Percentiles rank a stretch among this genome's conserved stretches.
These are phyloP conservation scores for Aureobasidium sp. DNA, from an alignment of 2,329 filamentous ascomycete genomes.

Conservation along the genomic window DNA sequence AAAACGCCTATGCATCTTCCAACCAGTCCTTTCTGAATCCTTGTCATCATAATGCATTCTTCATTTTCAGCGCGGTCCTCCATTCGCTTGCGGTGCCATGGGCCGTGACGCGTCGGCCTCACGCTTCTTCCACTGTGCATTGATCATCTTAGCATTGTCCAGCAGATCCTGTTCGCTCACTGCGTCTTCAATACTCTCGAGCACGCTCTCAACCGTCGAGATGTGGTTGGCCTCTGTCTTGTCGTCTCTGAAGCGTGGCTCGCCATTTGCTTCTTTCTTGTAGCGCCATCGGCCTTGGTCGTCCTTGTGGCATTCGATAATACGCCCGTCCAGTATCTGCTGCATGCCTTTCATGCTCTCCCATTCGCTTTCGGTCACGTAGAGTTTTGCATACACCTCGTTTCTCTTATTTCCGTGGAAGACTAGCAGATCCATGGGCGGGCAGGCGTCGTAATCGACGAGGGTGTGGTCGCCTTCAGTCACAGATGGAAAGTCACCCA, in stretches of 20 bases:
- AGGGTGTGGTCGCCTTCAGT: slow-evolving; percentile 61
- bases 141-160: slow-evolving; percentile 60
- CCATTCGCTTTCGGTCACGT: slow-evolving; percentile 74
- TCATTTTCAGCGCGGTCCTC: not conserved
- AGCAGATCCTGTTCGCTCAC: slow-evolving; percentile 79
- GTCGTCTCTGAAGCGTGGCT: slow-evolving; percentile 81
- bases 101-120: slow-evolving; percentile 25
- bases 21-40: not conserved
- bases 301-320: slow-evolving; percentile 87
- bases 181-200: slow-evolving; percentile 80
- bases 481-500: slow-evolving; percentile 59
- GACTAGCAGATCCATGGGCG: slow-evolving; percentile 54
- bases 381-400: slow-evolving; percentile 58
- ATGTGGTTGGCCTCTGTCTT: slow-evolving; percentile 88
- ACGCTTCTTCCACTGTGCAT: slow-evolving; percentile 70
- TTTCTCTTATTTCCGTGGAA: slow-evolving; percentile 60
- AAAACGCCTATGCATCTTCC: not conserved
- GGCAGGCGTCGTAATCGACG: slow-evolving; percentile 65
- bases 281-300: slow-evolving; percentile 70
- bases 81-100: not conserved
- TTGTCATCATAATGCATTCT: not conserved
- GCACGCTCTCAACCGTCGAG: slow-evolving; percentile 73
- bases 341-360: slow-evolving; percentile 65
- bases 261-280: slow-evolving; percentile 41
- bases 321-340: slow-evolving; percentile 73